A percentile compares a stretch with the other conserved stretches of the same genome.
These are phyloP conservation scores for Carpinus fangiana DNA, from an alignment of 306 rosid genomes.

Conservation along the genomic window DNA sequence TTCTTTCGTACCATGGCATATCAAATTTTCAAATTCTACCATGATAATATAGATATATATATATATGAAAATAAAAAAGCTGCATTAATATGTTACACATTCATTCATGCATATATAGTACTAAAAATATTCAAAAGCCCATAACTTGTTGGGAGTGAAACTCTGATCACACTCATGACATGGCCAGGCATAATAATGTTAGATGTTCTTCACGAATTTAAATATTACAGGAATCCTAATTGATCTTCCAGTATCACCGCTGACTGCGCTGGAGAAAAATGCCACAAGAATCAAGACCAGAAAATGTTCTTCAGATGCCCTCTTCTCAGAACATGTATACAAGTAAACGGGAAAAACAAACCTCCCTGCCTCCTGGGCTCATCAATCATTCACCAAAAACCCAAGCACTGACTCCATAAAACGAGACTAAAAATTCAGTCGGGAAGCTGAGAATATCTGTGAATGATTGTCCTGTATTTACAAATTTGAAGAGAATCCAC, in stretches of 20 bases:
- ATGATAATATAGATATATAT: background rate
- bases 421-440: background rate
- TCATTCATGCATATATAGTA: background rate
- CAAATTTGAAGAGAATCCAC: conserved; percentile 55
- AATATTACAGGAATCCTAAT: background rate
- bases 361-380: conserved; percentile 24
- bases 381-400: conserved; percentile 38
- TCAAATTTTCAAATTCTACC: background rate
- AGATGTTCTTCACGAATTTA: background rate
- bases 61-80: background rate
- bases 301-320: conserved; percentile 16
- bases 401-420: conserved; percentile 28
- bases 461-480: conserved; percentile 44
- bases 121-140: background rate
- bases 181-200: background rate
- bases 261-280: background rate
- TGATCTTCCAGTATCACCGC: background rate
- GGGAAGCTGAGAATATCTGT: conserved; percentile 31
- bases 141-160: background rate
- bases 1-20: background rate
- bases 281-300: conserved; percentile 11
- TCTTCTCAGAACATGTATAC: conserved; percentile 12
- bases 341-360: background rate
- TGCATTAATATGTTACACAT: conserved; percentile 1
- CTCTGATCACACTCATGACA: background rate